Evolutionary conservation across 768 basidiomycete genomes (phyloP).

Genomic region (Cystofilobasidium macerans): DNA sequence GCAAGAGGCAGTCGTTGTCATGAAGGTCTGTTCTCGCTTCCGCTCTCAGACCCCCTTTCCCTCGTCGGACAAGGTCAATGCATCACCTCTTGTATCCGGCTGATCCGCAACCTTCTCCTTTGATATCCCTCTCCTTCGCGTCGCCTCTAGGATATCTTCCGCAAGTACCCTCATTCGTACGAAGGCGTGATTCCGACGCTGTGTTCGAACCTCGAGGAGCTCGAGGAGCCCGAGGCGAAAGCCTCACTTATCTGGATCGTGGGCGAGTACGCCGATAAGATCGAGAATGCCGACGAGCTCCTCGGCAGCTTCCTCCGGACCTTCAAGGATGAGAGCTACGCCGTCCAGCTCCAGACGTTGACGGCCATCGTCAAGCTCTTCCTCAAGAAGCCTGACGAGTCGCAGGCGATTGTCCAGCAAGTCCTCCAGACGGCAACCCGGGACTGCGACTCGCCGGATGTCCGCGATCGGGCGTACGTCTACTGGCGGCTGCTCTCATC

Average conservation of each 20-base stretch:
- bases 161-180: slow-evolving; percentile 90
- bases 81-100: too few relatives aligned
- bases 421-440: slow-evolving; percentile 90
- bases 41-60: neutral
- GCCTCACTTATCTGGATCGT: slow-evolving; percentile 97
- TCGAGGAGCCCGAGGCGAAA: slow-evolving; percentile 95
- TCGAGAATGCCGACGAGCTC: slow-evolving; percentile 91
- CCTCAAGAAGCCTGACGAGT: slow-evolving; percentile 83
- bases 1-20: slow-evolving; percentile 93
- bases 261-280: slow-evolving; percentile 89
- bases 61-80: too few relatives aligned
- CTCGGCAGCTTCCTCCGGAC: slow-evolving; percentile 79
- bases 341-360: slow-evolving; percentile 50
- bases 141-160: slow-evolving; percentile 90
- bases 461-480: slow-evolving; percentile 92
- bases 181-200: slow-evolving; percentile 89
- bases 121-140: too few relatives aligned
- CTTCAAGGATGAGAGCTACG: slow-evolving; percentile 87
- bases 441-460: slow-evolving; percentile 92
- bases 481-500: slow-evolving; percentile 93
- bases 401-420: slow-evolving; percentile 84
- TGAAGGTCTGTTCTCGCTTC: slow-evolving; percentile 44
- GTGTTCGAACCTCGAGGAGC: slow-evolving; percentile 77
- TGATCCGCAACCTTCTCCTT: too few relatives aligned
- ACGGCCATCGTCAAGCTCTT: slow-evolving; percentile 96